A percentile compares a stretch with the other conserved stretches of the same genome.
These are phyloP conservation scores for Pestalotiopsis sp. DNA, from an alignment of 2,329 filamentous ascomycete genomes.

Conservation along the genomic window DNA sequence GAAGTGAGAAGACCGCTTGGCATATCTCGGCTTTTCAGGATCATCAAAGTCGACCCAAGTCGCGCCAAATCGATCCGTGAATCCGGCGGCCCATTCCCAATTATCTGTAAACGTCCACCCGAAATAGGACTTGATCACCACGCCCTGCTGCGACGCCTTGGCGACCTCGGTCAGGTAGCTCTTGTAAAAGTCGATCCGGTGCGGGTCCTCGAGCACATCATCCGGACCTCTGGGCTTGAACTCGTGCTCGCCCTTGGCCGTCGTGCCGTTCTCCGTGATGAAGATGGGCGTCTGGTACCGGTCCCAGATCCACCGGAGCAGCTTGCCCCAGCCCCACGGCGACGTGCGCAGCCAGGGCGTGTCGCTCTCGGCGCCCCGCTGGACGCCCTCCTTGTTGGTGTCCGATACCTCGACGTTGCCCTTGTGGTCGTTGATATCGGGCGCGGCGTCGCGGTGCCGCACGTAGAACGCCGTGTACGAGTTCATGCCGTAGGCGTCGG, in stretches of 20 bases:
- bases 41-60: conserved; percentile 44
- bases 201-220: conserved; percentile 39
- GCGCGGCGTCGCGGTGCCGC: conserved; percentile 34
- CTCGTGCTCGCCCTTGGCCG: conserved; percentile 40
- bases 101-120: conserved; percentile 46
- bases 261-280: conserved; percentile 46
- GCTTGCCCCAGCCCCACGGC: conserved; percentile 40
- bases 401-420: conserved; percentile 41
- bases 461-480: conserved; percentile 44
- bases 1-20: conserved; percentile 35
- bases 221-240: conserved; percentile 30
- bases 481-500: conserved; percentile 45
- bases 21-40: conserved; percentile 36
- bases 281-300: conserved; percentile 43
- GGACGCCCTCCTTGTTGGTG: conserved; percentile 35
- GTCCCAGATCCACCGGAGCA: conserved; percentile 43
- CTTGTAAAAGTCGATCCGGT: conserved; percentile 40
- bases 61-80: conserved; percentile 40
- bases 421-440: conserved; percentile 42
- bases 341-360: conserved; percentile 42
- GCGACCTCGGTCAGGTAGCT: conserved; percentile 41
- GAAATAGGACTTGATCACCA: conserved; percentile 42
- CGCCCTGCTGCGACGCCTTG: conserved; percentile 38
- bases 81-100: conserved; percentile 48
- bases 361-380: conserved; percentile 38